Evolutionary conservation across 148 eudicot species (phyloP), one percentile per base, ranked within the genome.

Genomic region (Chenopodium quinoa): DNA sequence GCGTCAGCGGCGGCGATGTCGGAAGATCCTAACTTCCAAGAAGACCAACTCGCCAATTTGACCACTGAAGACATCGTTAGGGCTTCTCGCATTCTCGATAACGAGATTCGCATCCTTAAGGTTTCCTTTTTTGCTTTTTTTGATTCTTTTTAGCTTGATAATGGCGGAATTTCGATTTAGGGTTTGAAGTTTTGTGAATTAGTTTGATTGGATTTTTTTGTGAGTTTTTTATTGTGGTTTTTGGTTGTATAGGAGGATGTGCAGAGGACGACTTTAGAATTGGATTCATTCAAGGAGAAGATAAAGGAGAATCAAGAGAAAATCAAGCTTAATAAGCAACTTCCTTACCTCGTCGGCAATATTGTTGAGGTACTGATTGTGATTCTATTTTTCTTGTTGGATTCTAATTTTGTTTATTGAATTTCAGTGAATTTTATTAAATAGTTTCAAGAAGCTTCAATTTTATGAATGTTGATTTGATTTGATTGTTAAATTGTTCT

Each of bases 221-320:
- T 27, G 29, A 27, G 29, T 27, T 27, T 27, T 27, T 27, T 0
- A 27, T 27, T 50, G 54, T 13, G 54, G 3, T 50, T 50, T 50
- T 50, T 50, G 54, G 47, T 80, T 31, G 62, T 3, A 71, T 22
- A 93, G 98, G 99, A 96, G 76, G 98, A 96, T 83, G 86, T 84
- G 78, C 98, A 92, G 82, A 87, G 97, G 13, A 89, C 92, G 37
- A 90, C 88, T 79, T 79, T 96, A 17, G 99, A 96, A 80, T 71
- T 89, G 73, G 97, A 95, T 71, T 90, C 94, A 12, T 84, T 90
- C 58, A 93, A 91, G 86, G 97, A 92, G 77, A 93, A 95, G 89
- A 95, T 90, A 14, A 96, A 93, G 85, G 98, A 93, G 90, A 96
- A 96, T 90, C 97, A 93, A 65, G 99, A 96, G 86, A 96, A 93